A percentile compares a stretch with the other conserved stretches of the same genome.
These are phyloP conservation scores for Rhodomyrtus tomentosa DNA, from an alignment of 345 rosid species.

Conservation along the genomic window DNA sequence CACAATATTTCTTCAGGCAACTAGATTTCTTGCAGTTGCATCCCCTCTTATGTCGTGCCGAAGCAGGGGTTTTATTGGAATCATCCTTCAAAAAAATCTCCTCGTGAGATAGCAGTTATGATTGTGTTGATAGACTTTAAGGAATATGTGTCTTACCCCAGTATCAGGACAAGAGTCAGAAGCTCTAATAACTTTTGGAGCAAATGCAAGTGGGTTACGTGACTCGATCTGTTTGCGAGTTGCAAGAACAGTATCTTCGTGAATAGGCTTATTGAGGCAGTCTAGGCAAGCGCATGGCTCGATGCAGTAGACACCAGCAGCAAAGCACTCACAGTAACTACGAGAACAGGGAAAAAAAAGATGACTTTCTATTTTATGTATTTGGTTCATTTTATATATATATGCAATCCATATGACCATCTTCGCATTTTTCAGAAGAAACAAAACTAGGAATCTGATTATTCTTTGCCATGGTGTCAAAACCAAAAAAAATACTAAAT, in stretches of 20 bases:
- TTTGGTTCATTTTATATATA: neutral
- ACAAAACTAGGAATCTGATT: neutral
- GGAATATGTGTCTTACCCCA: slow-evolving; percentile 32
- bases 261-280: slow-evolving; percentile 90
- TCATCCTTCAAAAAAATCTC: slow-evolving; percentile 50
- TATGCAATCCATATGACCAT: neutral
- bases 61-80: slow-evolving; percentile 74
- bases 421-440: neutral
- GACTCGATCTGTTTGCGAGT: slow-evolving; percentile 96
- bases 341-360: neutral
- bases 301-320: slow-evolving; percentile 92
- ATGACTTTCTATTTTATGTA: neutral
- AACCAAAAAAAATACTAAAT: neutral
- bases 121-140: neutral
- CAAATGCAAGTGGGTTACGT: slow-evolving; percentile 97
- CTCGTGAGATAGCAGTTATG: slow-evolving; percentile 1
- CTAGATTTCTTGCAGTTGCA: slow-evolving; percentile 97
- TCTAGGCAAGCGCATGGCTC: slow-evolving; percentile 95
- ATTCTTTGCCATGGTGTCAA: neutral
- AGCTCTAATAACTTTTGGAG: slow-evolving; percentile 84
- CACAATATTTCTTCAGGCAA: slow-evolving; percentile 94
- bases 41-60: slow-evolving; percentile 94
- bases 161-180: slow-evolving; percentile 42
- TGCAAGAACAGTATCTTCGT: slow-evolving; percentile 82
- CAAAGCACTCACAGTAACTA: slow-evolving; percentile 98